A percentile compares a stretch with the other conserved stretches of the same genome.
These are phyloP conservation scores for Solanum hybrid DNA, from an alignment of 305 asterid genomes.

Conservation along the genomic window DNA sequence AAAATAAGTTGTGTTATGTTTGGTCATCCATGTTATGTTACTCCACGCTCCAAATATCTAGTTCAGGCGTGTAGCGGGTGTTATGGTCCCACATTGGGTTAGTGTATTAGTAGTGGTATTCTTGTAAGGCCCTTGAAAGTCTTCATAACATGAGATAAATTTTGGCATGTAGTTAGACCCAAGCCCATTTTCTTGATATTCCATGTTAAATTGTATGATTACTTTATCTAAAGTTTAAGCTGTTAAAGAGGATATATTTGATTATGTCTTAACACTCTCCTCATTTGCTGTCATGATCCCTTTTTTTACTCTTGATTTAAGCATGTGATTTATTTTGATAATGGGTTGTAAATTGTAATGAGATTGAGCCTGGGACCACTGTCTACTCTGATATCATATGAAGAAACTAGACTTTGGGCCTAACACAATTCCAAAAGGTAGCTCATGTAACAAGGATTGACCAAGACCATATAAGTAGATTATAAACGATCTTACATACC, in stretches of 20 bases:
- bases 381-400: neutral
- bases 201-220: neutral
- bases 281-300: neutral
- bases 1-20: neutral
- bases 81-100: neutral
- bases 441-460: neutral
- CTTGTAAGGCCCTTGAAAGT: neutral
- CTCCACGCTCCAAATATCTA: neutral
- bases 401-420: neutral
- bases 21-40: neutral
- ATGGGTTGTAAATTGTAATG: neutral
- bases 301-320: neutral
- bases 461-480: neutral
- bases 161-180: neutral
- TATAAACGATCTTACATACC: neutral
- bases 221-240: neutral
- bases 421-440: neutral
- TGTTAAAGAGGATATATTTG: neutral
- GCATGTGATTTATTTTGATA: neutral
- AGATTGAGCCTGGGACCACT: neutral
- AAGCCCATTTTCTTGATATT: neutral
- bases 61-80: neutral
- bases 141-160: neutral
- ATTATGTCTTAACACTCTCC: neutral
- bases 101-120: neutral